Evolutionary conservation across 2,329 filamentous ascomycete genomes (phyloP), one percentile per base, ranked within the genome.

Genomic region (Colletotrichum nymphaeae): DNA sequence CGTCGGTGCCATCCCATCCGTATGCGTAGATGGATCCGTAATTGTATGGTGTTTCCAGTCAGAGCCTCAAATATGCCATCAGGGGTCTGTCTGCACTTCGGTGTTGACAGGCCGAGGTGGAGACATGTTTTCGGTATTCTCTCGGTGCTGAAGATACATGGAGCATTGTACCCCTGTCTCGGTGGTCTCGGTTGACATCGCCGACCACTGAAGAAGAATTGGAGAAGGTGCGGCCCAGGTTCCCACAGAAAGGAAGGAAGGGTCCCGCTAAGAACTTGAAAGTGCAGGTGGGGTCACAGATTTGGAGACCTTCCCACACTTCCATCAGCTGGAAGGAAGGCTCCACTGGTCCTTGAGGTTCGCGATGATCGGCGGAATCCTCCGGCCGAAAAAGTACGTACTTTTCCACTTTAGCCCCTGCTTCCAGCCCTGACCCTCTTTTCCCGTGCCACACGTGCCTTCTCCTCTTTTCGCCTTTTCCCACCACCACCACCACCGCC

Each of bases 11-110:
- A 72, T 69, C 56, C 68, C 63, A 71, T 67, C 69, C 69, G 69
- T 55, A 42, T 42, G 14, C 37, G 37, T 42, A 42, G 37, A 19
- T 35, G 37, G 14, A 42, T 42, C 37, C 37, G 37, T 42, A 42
- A 42, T 42, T 42, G 37, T 42, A 60, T 72, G 59, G 69, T 72
- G 70, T 59, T 62, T 72, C 49, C 19, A 24, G 67, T 63, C 71
- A 67, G 71, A 73, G 71, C 71, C 71, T 28, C 71, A 73, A 71
- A 46, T 72, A 59, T 46, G 26, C 52, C 49, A 55, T 28, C 71
- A 72, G 63, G 68, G 67, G 56, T 57, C 42, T 2, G n/a, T 9
- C 52, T 67, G 72, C 63, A 58, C 0, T 2, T 74, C 72, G 72
- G 72, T 72, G 1, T 67, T 46, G 0, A 0, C 0, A 9, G 1